A percentile compares a stretch with the other conserved stretches of the same genome.
These are phyloP conservation scores for Sporothrix euskadiensis DNA, from an alignment of 2,329 filamentous ascomycete genomes.

Conservation along the genomic window DNA sequence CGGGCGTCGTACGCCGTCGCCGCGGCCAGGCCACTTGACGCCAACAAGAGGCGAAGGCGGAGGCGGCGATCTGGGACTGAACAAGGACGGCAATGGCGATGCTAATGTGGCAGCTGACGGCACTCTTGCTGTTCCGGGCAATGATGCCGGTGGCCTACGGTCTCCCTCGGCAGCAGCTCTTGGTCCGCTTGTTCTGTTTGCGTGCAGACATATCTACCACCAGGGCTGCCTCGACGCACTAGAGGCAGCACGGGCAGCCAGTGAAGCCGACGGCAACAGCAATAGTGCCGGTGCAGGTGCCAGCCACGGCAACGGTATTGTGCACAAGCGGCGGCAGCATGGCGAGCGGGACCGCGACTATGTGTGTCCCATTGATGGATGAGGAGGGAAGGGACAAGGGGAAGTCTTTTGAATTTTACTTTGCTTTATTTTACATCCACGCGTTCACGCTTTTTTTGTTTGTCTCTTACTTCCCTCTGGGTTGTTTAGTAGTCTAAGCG, in stretches of 20 bases:
- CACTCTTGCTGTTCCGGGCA: conserved; percentile 34
- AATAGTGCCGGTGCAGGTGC: neutral
- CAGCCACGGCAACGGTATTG: neutral
- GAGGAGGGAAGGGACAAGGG: neutral
- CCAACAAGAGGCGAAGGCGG: conserved; percentile 30
- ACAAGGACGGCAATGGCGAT: neutral
- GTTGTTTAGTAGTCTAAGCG: neutral
- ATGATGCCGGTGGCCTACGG: neutral
- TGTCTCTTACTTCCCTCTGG: neutral
- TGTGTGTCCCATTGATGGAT: conserved; percentile 60
- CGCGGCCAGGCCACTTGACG: conserved; percentile 12
- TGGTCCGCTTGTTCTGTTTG: conserved; percentile 66
- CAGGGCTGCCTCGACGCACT: conserved; percentile 67
- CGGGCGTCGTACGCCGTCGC: conserved; percentile 24
- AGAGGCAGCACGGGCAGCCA: conserved; percentile 50
- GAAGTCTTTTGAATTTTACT: neutral
- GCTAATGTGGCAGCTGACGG: neutral
- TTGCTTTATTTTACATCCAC: neutral
- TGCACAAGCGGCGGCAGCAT: conserved; percentile 12
- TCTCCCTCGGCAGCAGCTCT: conserved; percentile 47
- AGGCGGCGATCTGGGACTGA: conserved; percentile 30
- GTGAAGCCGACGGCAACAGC: neutral
- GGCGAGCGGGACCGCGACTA: conserved; percentile 49
- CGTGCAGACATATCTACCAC: conserved; percentile 71
- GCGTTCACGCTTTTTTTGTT: neutral